Base-by-base conservation (phyloP, 1,284 basidiomycete species). In the Spongispora temasekensis region DNA sequence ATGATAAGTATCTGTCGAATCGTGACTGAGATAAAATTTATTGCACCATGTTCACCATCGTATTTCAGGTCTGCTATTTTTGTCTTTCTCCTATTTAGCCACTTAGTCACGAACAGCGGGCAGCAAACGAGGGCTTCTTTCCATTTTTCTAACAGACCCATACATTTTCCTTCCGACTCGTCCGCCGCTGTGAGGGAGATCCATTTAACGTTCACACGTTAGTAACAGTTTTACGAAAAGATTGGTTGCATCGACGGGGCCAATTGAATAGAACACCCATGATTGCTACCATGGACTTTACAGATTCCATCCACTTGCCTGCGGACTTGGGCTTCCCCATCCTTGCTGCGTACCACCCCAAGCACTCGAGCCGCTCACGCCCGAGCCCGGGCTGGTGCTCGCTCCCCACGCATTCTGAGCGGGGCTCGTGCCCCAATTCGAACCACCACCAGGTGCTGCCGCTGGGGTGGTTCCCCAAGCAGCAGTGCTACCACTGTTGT, bases 231-330 rank as follows among this genome's bases (percentile, higher is more conserved):
- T 10, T 48, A 25, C 27, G 46, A 48, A 31, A 8, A 5, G 27
- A 6, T 23, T 13, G 25, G 30, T 50, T 50, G 3, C 28, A 8
- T 28, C 28, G 15, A 15, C 9, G 23, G 19, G 9, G 17, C 17
- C 46, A 48, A 25, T 48, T 48, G 4, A 5, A 17, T 48, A 48
- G 15, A 23, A 21, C n/a, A 13, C 9, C 25, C 44, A 48, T 17
- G 25, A 27, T 46, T 19, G 4, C 9, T 48, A 48, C 25, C 6
- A 19, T 19, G 17, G 10, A 19, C 46, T 23, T 69, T 72, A 84
- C 31, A 83, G 72, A 64, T 79, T 84, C 84, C 85, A 86, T n/a
- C 83, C 84, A 65, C 83, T 84, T 25, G 81, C 68, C 64, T 81
- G 82, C 61, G 75, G 83, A 56, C 61, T 69, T 23, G 78, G 77